phyloP scores from a whole-genome alignment of 768 basidiomycete species.

The Amanita jacksonii region DNA sequence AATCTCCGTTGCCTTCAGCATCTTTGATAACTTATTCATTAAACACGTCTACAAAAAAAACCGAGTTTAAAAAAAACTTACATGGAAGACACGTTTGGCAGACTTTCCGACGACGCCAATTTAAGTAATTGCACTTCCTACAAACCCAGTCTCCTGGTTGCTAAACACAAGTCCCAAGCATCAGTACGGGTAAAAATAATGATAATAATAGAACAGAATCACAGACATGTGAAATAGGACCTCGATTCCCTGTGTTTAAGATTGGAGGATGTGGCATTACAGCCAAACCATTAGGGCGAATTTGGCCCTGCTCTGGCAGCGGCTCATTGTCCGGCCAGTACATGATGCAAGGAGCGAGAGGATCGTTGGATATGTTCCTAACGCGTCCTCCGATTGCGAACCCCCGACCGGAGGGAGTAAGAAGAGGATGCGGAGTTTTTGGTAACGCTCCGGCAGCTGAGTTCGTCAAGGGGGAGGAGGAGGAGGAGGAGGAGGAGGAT shows the following conservation, averaged over 20 bases:
- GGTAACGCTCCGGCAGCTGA: conserved; percentile 19
- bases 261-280: conserved; percentile 74
- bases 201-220: conserved; percentile 14
- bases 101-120: conserved; percentile 82
- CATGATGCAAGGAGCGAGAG: conserved; percentile 67
- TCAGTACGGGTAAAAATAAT: conserved; percentile 12
- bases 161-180: conserved; percentile 18
- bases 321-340: conserved; percentile 90
- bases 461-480: conserved; percentile 10
- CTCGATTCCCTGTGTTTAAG: conserved; percentile 81
- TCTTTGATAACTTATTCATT: conserved; percentile 29
- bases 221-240: conserved; percentile 77
- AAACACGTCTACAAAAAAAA: background rate
- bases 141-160: conserved; percentile 82
- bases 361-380: conserved; percentile 69
- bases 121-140: conserved; percentile 76
- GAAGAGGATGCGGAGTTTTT: conserved; percentile 51
- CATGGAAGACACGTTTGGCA: conserved; percentile 86
- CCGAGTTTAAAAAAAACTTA: conserved; percentile 30
- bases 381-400: conserved; percentile 72
- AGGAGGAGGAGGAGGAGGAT: conserved; percentile 11
- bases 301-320: conserved; percentile 72
- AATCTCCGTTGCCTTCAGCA: conserved; percentile 84
- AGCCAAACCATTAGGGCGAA: conserved; percentile 46
- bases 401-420: conserved; percentile 76